Evolutionary conservation across 305 asterid genomes (phyloP).

Genomic region (Fraxinus albicans): DNA sequence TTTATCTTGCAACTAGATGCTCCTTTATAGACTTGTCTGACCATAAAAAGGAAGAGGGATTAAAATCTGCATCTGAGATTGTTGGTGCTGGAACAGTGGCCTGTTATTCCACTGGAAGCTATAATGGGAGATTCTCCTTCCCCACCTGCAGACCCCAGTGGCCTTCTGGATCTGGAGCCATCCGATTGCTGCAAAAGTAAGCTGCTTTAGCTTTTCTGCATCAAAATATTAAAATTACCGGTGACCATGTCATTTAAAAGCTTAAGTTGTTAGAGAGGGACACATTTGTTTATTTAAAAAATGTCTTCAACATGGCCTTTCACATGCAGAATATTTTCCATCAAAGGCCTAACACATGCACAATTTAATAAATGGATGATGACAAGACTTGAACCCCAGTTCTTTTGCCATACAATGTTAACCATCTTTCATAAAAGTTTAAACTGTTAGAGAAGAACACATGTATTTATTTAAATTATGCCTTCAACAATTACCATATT

Average conservation of each 20-base stretch:
- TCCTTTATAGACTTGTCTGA: conserved; percentile 46
- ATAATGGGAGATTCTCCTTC: conserved; percentile 33
- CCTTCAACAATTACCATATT: background rate
- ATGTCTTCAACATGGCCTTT: background rate
- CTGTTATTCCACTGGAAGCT: conserved; percentile 52
- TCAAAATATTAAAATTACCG: background rate
- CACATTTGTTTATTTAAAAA: background rate
- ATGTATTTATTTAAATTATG: background rate
- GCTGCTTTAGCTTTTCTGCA: conserved; percentile 17
- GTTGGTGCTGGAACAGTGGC: conserved; percentile 89
- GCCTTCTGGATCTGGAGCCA: conserved; percentile 41
- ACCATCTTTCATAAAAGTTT: background rate
- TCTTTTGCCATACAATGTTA: background rate
- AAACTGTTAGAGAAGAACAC: background rate
- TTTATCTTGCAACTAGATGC: conserved; percentile 67
- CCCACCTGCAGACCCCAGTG: conserved; percentile 52
- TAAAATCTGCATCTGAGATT: conserved; percentile 67
- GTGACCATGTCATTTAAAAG: background rate
- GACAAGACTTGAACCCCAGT: background rate
- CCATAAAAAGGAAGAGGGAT: conserved; percentile 41
- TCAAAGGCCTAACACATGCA: background rate
- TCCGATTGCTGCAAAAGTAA: conserved; percentile 72
- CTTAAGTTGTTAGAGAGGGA: background rate
- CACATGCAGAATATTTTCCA: background rate
- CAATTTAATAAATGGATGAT: background rate